Base-by-base conservation (phyloP, 306 rosid genomes). In the Gillenia trifoliata region DNA sequence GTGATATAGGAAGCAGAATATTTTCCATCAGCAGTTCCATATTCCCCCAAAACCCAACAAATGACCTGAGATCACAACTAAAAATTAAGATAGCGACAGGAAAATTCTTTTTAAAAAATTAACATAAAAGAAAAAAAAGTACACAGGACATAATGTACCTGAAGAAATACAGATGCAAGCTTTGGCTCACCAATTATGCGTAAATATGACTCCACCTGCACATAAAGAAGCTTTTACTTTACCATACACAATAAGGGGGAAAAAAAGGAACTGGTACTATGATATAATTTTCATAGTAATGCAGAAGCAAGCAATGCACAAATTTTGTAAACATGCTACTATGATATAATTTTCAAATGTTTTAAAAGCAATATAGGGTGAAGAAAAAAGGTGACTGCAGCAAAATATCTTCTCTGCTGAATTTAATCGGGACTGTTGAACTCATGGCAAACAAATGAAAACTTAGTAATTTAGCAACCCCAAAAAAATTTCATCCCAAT, bases 31-130 rank as follows among this genome's bases (percentile, higher is more conserved):
- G 95, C 88, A 56, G 92, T 90, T 81, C 97, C 98, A 80, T 91
- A 94, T 80, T 94, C 98, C 73, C 98, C 98, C 68, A 94, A 73
- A 84, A 94, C 97, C 98, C 98, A 94, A 77, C 98, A 94, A 72
- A 94, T 94, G 80, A 94, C 96, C 98, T 94, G 89, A 70, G 79
- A 90, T 81, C 82, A 86, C 68, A 67, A 79, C 68, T 63, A 64
- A 67, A 59, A 40, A 52, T 81, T 81, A 70, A 31, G 70, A 86
- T 61, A 60, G 52, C 45, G 38, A 69, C 77, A 71, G 13, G 36
- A 41, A 23, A n/a, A 79, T 66, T 72, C 45, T 70, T 56, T 71
- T 3, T 64, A 71, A 55, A 61, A 70, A 70, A 3, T 54, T 50
- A 20, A 40, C 23, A 1, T 16, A 43, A 20, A 19, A 57, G 33